These are phyloP conservation scores for Thelonectria discophora DNA, from an alignment of 2,329 filamentous ascomycete species.

Conservation along the genomic window DNA sequence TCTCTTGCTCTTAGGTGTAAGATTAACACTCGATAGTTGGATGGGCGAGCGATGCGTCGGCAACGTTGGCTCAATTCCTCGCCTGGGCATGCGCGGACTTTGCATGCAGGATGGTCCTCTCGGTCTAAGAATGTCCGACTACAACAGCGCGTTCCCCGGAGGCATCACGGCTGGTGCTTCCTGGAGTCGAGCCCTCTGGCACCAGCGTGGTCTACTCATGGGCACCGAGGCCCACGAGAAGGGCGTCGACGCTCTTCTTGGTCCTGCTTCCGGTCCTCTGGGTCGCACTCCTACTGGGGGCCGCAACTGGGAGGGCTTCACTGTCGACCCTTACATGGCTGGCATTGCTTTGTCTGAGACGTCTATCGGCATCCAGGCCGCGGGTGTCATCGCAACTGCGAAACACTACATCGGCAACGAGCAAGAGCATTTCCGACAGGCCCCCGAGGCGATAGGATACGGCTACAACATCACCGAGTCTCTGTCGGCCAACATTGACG, in stretches of 20 bases:
- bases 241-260: conserved; percentile 77
- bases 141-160: conserved; percentile 81
- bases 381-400: conserved; percentile 83
- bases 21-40: conserved; percentile 43
- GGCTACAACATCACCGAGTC: conserved; percentile 71
- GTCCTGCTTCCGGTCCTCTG: conserved; percentile 57
- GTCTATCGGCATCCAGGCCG: conserved; percentile 81
- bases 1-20: conserved; percentile 37
- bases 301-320: conserved; percentile 73
- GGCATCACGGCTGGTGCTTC: conserved; percentile 85
- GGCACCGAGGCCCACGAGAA: conserved; percentile 75
- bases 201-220: conserved; percentile 57
- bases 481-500: conserved; percentile 70
- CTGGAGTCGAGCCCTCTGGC: conserved; percentile 77
- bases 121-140: conserved; percentile 80
- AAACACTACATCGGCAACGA: conserved; percentile 81
- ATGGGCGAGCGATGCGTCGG: conserved; percentile 78
- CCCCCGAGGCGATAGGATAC: conserved; percentile 58
- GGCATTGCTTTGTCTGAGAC: conserved; percentile 77
- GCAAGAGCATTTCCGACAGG: conserved; percentile 80
- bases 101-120: conserved; percentile 89
- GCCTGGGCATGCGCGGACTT: conserved; percentile 74
- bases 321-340: conserved; percentile 77
- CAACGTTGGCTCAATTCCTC: conserved; percentile 74
- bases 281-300: conserved; percentile 58